A percentile compares a stretch with the other conserved stretches of the same genome.
Conservation (phyloP, 169 alveolate genomes). For the Miamiensis avidus region DNA sequence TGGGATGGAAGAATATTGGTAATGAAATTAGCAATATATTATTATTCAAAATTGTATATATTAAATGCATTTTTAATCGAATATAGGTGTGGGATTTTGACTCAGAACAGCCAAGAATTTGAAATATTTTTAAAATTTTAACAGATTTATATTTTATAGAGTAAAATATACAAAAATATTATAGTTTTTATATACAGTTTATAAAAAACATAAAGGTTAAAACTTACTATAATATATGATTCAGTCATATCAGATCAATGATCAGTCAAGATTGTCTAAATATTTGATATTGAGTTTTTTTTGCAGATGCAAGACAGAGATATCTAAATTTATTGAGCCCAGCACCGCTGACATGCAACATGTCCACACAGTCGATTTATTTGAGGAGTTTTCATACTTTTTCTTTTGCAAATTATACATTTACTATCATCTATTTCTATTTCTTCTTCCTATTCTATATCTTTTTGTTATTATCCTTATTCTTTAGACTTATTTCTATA, state of each 20-base stretch:
- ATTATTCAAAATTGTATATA: too few species aligned
- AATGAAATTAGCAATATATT: slow-evolving; percentile 17
- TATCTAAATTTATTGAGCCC: neutral
- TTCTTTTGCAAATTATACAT: neutral
- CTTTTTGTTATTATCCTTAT: neutral
- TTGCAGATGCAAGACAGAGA: neutral
- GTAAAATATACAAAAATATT: too few species aligned
- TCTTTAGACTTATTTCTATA: too few species aligned
- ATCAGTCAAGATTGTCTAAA: too few species aligned
- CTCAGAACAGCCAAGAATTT: neutral
- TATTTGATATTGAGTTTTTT: too few species aligned
- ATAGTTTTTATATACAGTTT: too few species aligned
- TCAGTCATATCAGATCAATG: neutral
- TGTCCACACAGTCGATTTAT: neutral
- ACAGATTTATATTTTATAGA: neutral
- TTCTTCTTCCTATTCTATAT: neutral
- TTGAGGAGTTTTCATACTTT: neutral
- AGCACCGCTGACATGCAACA: neutral
- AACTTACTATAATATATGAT: neutral
- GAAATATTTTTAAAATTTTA: neutral
- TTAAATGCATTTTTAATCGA: too few species aligned
- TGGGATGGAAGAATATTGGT: slow-evolving; percentile 71
- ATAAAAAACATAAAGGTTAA: too few species aligned
- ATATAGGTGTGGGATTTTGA: neutral
- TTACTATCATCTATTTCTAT: neutral